These are phyloP conservation scores for Pseudocohnilembus persalinus DNA, from an alignment of 169 alveolate genomes.

Conservation along the genomic window DNA sequence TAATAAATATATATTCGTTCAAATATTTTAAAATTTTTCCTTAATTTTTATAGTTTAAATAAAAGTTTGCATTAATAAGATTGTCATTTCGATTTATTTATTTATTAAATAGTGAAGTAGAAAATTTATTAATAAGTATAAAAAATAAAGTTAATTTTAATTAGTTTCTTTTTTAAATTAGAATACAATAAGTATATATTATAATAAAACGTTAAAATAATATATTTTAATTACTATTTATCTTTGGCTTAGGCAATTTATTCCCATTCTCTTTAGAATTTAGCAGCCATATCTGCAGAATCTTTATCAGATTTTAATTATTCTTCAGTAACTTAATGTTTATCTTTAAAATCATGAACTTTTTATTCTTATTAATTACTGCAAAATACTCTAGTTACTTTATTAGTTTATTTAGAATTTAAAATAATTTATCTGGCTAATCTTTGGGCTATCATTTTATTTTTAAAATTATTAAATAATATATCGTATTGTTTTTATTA, in stretches of 20 bases:
- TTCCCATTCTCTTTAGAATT: slow-evolving; percentile 61
- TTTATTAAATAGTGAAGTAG: neutral
- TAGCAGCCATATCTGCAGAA: slow-evolving; percentile 39
- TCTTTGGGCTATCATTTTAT: neutral
- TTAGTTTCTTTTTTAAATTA: neutral
- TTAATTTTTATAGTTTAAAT: neutral
- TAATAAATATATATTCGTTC: neutral
- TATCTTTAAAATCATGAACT: neutral
- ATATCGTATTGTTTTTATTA: too few relatives aligned
- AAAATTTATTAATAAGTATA: neutral
- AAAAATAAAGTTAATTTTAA: neutral
- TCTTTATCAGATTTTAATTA: slow-evolving; percentile 49
- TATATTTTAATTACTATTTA: slow-evolving; percentile 17
- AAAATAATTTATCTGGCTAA: neutral
- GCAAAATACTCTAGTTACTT: neutral
- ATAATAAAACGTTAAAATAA: neutral
- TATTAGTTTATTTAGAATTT: too few relatives aligned
- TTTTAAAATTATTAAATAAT: too few relatives aligned
- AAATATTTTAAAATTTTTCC: neutral
- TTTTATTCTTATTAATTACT: too few relatives aligned
- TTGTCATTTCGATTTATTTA: neutral
- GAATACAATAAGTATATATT: neutral
- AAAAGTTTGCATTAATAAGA: neutral
- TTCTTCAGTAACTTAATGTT: slow-evolving; percentile 20
- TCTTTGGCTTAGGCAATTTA: slow-evolving; percentile 37